phyloP scores from a whole-genome alignment of 495 filamentous ascomycete species.

The Penicillium tannophilum region DNA sequence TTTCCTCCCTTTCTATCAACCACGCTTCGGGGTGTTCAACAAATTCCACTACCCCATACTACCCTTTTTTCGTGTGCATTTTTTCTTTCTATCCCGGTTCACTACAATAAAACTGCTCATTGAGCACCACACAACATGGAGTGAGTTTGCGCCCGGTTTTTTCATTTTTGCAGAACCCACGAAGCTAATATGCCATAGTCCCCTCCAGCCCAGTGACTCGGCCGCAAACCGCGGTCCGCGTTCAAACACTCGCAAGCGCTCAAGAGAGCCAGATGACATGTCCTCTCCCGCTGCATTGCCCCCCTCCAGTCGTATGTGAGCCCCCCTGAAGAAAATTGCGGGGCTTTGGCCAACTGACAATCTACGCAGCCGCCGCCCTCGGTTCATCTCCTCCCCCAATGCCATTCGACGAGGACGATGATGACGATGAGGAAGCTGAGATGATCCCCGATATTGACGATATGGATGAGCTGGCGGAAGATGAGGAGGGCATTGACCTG shows the following conservation, averaged over 20 bases:
- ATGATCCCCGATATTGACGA: slow-evolving; percentile 85
- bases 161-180: slow-evolving; percentile 13
- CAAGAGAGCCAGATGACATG: slow-evolving; percentile 77
- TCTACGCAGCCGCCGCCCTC: slow-evolving; percentile 26
- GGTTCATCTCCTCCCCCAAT: slow-evolving; percentile 53
- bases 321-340: slow-evolving; percentile 7
- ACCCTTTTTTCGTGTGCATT: neutral
- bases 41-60: slow-evolving; percentile 4
- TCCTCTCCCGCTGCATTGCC: slow-evolving; percentile 64
- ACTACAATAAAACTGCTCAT: slow-evolving; percentile 3
- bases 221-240: slow-evolving; percentile 80
- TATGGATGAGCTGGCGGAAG: slow-evolving; percentile 93
- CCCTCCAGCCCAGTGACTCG: slow-evolving; percentile 78
- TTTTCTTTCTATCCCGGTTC: slow-evolving; percentile 1
- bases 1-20: slow-evolving; percentile 18
- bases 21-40: slow-evolving; percentile 9
- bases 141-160: slow-evolving; percentile 28
- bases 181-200: slow-evolving; percentile 51
- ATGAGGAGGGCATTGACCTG: slow-evolving; percentile 90
- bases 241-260: slow-evolving; percentile 73
- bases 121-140: slow-evolving; percentile 39
- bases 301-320: slow-evolving; percentile 68
- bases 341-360: slow-evolving; percentile 27
- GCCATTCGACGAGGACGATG: slow-evolving; percentile 65
- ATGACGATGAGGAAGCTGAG: slow-evolving; percentile 69